Evolutionary conservation across 805 yeast genomes (phyloP).

Genomic region (Tetrapisispora phaffii): DNA sequence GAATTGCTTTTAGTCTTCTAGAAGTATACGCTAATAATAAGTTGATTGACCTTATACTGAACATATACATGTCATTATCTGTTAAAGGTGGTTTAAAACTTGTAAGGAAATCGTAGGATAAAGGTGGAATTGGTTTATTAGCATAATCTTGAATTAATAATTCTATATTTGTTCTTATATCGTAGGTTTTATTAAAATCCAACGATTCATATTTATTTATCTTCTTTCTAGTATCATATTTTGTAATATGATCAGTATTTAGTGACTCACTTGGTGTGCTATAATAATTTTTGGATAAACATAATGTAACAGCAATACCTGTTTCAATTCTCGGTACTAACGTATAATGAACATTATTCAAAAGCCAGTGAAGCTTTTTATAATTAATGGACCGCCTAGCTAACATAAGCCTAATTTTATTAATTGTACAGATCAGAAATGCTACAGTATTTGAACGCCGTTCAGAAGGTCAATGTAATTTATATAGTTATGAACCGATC

Average conservation of each 20-base stretch:
- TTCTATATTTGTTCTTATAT: slow-evolving; percentile 49
- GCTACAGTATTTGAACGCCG: no score
- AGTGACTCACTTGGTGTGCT: neutral
- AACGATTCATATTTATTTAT: slow-evolving; percentile 5
- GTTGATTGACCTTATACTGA: slow-evolving; percentile 49
- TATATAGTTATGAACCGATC: no score
- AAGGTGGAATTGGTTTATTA: slow-evolving; percentile 40
- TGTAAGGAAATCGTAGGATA: slow-evolving; percentile 43
- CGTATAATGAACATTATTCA: neutral
- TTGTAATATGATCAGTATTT: neutral
- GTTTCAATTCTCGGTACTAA: neutral
- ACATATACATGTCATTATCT: slow-evolving; percentile 24
- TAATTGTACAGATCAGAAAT: neutral
- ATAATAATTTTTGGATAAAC: no score
- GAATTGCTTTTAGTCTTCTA: slow-evolving; percentile 57
- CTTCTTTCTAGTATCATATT: neutral
- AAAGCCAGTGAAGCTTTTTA: neutral
- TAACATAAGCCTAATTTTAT: neutral
- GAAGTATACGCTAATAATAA: slow-evolving; percentile 55
- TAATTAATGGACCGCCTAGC: neutral
- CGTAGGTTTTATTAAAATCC: slow-evolving; percentile 42
- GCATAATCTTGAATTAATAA: slow-evolving; percentile 50
- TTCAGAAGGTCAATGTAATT: no score
- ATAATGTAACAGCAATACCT: neutral
- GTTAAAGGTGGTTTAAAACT: slow-evolving; percentile 30